phyloP scores from a whole-genome alignment of 192 early-diverging fungal species.

The Backusella liffmaniae region DNA sequence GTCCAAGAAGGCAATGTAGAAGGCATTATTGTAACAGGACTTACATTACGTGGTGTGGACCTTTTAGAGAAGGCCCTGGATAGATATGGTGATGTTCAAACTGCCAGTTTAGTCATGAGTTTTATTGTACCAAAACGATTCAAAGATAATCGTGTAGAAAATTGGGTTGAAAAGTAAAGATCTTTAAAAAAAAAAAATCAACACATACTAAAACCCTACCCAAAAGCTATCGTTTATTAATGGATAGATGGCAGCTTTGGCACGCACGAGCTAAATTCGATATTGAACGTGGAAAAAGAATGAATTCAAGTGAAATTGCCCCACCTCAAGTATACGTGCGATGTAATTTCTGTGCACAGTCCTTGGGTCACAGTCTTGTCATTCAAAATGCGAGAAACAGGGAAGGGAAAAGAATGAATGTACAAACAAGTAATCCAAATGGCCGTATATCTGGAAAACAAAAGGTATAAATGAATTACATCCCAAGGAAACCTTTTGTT shows the following conservation, averaged over 20 bases:
- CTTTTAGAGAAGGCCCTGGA: constrained; percentile 83
- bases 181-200: background rate
- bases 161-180: constrained; percentile 71
- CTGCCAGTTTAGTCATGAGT: constrained; percentile 68
- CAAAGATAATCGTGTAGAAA: constrained; percentile 56
- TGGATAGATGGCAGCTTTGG: constrained; percentile 89
- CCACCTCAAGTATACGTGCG: constrained; percentile 82
- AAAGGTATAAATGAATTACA: constrained; percentile 25
- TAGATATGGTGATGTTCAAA: constrained; percentile 89
- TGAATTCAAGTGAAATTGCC: constrained; percentile 54
- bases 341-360: constrained; percentile 85
- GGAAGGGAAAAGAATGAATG: constrained; percentile 49
- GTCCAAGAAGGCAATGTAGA: constrained; percentile 69
- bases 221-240: constrained; percentile 72
- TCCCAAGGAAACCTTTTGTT: too few relatives aligned
- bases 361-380: constrained; percentile 52
- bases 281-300: constrained; percentile 73
- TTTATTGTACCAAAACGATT: constrained; percentile 61
- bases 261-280: constrained; percentile 88
- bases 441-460: constrained; percentile 31
- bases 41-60: constrained; percentile 62
- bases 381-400: constrained; percentile 44
- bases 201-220: background rate
- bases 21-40: constrained; percentile 83
- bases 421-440: constrained; percentile 31